Evolutionary conservation across 208 protist genomes (phyloP).

Genomic region (Leishmania turanica): DNA sequence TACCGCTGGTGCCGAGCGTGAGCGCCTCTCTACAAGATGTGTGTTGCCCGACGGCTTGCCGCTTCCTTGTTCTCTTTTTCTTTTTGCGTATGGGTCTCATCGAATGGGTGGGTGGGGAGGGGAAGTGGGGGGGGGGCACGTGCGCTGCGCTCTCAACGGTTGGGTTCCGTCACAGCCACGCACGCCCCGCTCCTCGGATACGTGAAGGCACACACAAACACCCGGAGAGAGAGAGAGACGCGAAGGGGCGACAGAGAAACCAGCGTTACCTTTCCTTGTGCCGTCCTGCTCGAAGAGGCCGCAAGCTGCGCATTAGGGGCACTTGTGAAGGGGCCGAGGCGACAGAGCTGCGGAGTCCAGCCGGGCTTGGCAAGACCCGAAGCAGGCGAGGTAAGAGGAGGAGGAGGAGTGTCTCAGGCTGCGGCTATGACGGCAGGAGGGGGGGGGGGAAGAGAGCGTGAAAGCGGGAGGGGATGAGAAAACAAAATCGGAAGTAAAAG

Average conservation of each 20-base stretch:
- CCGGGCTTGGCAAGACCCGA: neutral
- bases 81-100: neutral
- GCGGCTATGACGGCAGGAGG: neutral
- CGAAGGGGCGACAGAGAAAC: neutral
- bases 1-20: neutral
- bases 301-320: neutral
- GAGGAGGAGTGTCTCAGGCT: neutral
- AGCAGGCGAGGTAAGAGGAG: neutral
- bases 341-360: neutral
- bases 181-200: neutral
- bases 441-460: too few species aligned
- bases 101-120: neutral
- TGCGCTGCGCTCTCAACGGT: neutral
- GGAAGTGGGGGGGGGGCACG: neutral
- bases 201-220: neutral
- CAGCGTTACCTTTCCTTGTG: neutral
- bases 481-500: neutral
- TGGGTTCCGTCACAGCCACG: neutral
- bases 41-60: neutral
- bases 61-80: neutral
- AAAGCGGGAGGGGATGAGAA: neutral
- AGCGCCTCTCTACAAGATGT: neutral
- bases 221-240: neutral
- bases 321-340: neutral
- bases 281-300: neutral